phyloP scores from a whole-genome alignment of 1,284 basidiomycete genomes.

The Ceratobasidium sp. region DNA sequence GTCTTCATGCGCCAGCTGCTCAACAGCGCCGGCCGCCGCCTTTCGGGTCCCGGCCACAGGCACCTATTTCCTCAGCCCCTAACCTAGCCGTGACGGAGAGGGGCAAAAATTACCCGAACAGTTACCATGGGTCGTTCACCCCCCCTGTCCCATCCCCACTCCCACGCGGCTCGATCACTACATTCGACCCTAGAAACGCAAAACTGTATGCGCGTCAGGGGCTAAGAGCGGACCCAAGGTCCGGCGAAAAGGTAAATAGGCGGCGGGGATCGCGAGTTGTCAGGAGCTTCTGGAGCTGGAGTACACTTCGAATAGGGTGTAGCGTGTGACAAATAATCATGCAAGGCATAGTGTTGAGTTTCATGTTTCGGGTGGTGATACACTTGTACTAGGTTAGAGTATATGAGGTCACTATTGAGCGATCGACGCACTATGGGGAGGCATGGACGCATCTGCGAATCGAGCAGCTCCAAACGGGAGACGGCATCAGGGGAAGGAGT shows the following conservation, averaged over 20 bases:
- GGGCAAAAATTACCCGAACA: not conserved
- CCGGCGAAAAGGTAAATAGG: not conserved
- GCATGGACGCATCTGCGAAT: constrained; percentile 18
- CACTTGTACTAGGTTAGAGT: not conserved
- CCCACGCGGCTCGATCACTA: not conserved
- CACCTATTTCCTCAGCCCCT: not conserved
- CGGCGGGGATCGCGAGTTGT: not conserved
- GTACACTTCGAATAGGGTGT: not conserved
- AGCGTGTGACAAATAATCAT: not conserved
- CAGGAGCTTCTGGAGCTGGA: not conserved
- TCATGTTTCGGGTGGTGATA: constrained; percentile 6
- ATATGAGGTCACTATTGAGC: constrained; percentile 10
- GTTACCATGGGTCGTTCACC: not conserved
- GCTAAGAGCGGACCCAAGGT: not conserved
- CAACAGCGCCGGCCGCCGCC: constrained; percentile 16
- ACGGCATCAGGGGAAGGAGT: not conserved
- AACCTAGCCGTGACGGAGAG: not conserved
- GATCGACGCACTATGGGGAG: constrained; percentile 4
- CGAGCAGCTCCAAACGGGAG: not conserved
- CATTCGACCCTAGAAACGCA: not conserved
- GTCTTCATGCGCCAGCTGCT: constrained; percentile 16
- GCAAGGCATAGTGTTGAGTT: not conserved
- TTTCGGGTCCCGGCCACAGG: not conserved
- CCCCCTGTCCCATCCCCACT: not conserved
- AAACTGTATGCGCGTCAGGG: not conserved